Evolutionary conservation across 495 filamentous ascomycete genomes (phyloP).

Genomic region (Xylaria curta): DNA sequence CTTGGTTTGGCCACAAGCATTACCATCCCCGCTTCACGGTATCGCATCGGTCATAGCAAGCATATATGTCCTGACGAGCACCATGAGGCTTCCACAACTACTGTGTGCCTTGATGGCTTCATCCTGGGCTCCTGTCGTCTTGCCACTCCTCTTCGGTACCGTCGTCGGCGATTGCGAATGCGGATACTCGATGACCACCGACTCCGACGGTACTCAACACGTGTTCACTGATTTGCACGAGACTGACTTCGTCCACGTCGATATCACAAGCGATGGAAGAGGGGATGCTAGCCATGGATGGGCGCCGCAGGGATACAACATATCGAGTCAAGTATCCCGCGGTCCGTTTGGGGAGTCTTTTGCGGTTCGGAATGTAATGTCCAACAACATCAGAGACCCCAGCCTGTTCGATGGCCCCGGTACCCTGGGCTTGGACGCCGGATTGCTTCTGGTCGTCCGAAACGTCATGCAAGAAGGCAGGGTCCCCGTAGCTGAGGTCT

Average conservation of each 20-base stretch:
- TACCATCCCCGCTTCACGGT: background rate
- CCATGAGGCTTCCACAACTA: conserved; percentile 11
- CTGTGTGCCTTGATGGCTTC: conserved; percentile 29
- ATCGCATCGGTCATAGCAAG: conserved; percentile 27
- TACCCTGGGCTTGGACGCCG: conserved; percentile 56
- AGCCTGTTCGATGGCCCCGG: conserved; percentile 47
- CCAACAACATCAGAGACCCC: conserved; percentile 53
- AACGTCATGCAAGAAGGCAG: conserved; percentile 52
- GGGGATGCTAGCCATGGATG: conserved; percentile 49
- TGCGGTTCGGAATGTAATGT: conserved; percentile 57
- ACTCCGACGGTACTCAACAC: conserved; percentile 45
- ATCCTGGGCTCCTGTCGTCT: conserved; percentile 26
- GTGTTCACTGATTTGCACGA: conserved; percentile 74
- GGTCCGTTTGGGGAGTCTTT: conserved; percentile 73
- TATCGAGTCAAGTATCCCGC: conserved; percentile 55
- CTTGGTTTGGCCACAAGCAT: conserved; percentile 7
- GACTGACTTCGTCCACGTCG: conserved; percentile 68
- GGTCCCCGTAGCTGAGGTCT: conserved; percentile 67
- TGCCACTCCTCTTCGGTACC: conserved; percentile 28
- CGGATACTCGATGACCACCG: conserved; percentile 60
- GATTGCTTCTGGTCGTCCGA: conserved; percentile 66
- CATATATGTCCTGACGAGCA: conserved; percentile 19
- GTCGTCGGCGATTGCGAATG: conserved; percentile 69
- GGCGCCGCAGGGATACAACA: conserved; percentile 68
- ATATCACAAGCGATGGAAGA: conserved; percentile 53